Evolutionary conservation across 2,329 filamentous ascomycete species (phyloP), one percentile per base, ranked within the genome.

Genomic region (Teratosphaeria gauchensis): DNA sequence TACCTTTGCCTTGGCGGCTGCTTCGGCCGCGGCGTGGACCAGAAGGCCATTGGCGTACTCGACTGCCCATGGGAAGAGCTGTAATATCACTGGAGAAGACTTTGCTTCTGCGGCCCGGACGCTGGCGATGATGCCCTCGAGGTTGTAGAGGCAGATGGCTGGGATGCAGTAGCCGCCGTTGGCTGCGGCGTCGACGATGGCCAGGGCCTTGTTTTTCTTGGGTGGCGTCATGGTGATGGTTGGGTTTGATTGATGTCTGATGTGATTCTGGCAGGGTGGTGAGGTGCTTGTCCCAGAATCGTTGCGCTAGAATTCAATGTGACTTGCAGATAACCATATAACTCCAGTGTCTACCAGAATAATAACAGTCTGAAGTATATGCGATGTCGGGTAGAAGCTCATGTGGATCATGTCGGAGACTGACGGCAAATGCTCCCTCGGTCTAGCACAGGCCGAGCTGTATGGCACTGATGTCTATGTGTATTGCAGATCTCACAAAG

Each of bases 61-160:
- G 55, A 89, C 79, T 0, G 86, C 85, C 86, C 86, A 89, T 19
- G 86, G 87, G 73, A 90, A 90, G 64, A 89, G 82, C 32, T 87
- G 82, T 64, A 89, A 83, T 77, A 89, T 88, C 60, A 84, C 80
- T 0, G 87, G 85, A 0, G 85, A 86, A 54, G 77, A 76, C 61
- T 85, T 85, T 24, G 81, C 79, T 74, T 89, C 85, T 59, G 86
- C 86, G 9, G 86, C 86, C 65, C 81, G 80, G 54, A 89, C 83
- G 2, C 83, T 84, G 1, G 84, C 86, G 32, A 88, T 76, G 63
- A 90, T 85, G 55, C 83, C 42, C 21, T 48, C 42, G 19, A 48
- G 42, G 42, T 48, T 48, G 42, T 48, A 48, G 19, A 65, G 64
- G n/a, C 68, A 66, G n/a, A 69, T 66, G 8, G 66, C 68, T 1